phyloP scores from a whole-genome alignment of 2,329 filamentous ascomycete species.

The Cytospora paraplurivora region DNA sequence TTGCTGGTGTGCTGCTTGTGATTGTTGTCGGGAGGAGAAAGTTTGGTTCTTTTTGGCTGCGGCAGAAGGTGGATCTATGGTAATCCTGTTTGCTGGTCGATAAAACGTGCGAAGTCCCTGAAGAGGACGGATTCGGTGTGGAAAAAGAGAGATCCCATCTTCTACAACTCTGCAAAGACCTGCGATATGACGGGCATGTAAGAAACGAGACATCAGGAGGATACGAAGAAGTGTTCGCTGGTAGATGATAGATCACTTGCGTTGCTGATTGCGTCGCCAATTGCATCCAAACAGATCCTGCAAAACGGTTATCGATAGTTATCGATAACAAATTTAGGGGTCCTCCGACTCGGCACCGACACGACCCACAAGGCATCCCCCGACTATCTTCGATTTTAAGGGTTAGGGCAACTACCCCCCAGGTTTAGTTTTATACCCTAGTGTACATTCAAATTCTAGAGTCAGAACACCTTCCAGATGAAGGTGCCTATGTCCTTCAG shows the following conservation, averaged over 20 bases:
- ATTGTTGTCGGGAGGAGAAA: constrained; percentile 1
- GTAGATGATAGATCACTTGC: neutral
- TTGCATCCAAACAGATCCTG: neutral
- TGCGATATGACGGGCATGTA: neutral
- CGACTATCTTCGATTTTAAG: no score
- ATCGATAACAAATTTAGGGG: neutral
- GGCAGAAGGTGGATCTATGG: neutral
- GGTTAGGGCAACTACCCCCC: no score
- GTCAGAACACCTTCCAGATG: no score
- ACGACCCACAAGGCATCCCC: no score
- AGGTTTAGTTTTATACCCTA: no score
- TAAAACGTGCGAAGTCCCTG: neutral
- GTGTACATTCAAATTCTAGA: no score
- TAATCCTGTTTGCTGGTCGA: neutral
- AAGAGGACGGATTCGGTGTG: neutral
- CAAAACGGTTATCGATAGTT: neutral
- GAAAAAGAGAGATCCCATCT: neutral
- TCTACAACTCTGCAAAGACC: neutral
- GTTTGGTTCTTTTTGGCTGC: neutral
- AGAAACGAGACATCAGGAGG: neutral
- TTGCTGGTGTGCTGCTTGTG: neutral
- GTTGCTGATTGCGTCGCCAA: neutral
- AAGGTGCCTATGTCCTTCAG: no score
- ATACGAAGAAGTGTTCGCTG: neutral
- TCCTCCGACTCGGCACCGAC: neutral